Base-by-base conservation (phyloP, 1,284 basidiomycete genomes). In the Inonotus hispidus region DNA sequence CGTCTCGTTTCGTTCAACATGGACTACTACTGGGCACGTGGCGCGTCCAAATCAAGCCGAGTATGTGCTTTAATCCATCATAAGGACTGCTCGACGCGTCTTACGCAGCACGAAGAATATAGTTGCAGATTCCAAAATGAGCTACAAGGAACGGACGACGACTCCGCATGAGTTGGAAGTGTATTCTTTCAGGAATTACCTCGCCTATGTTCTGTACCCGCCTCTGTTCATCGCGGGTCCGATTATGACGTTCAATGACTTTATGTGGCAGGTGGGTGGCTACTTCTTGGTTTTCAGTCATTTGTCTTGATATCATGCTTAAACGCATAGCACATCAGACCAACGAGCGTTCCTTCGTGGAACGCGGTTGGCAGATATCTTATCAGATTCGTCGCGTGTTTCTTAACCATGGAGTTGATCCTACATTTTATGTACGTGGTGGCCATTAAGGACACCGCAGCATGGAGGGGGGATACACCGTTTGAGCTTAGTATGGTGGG, bases 391-490 rank as follows among this genome's bases (percentile, higher is more conserved):
- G 61, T 88, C 2, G 69, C 79, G 43, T 90, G 85, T 65, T 72
- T 93, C 37, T 71, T 97, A 50, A 91, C 88, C 1, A 95, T 98
- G 89, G 97, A 99, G 74, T 75, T 90, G 54, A 83, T 98, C 57
- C 78, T 97, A 43, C 96, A 99, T 72, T 94, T 82, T 71, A 96
- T 98, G 87, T 96, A 98, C 69, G 90, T 98, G 32, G 93, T 97
- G 19, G 96, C 95, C 4, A 98, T 98, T 77, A 98, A 98, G 73
- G 93, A 97, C 68, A 77, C 84, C 0, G 82, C 82, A 47, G 90
- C 90, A 1, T 92, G 88, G 89, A 67, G 72, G 0, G 90, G 88
- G 1, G 81, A 88, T 67, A 83, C 85, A 0, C 88, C 94, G 0
- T 83, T 89, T 11, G 83, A 98, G 71, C 81, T 99, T 23, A 86